Evolutionary conservation across 225 moss, liverwort and hornwort genomes (phyloP), one percentile per base, ranked within the genome.

Genomic region (Pleurozium schreberi): DNA sequence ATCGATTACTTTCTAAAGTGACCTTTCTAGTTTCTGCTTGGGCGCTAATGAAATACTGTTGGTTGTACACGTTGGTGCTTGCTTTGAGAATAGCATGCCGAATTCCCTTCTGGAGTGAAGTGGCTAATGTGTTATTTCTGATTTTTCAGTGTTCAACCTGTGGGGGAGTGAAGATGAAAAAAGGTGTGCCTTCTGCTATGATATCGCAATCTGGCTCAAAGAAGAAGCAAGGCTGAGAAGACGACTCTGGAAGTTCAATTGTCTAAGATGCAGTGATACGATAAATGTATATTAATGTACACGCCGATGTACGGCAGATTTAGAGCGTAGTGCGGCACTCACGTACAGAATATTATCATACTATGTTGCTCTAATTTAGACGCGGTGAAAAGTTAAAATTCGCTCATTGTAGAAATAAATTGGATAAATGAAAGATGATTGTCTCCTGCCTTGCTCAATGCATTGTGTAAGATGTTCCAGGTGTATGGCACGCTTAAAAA

Each of bases 81-180:
- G 27, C 60, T 60, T 30, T 79, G 22, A 16, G 31, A 69, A 36
- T 36, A 28, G 50, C 36, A 34, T 12, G 47, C 25, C 8, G 57
- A 59, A 58, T 73, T 55, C 6, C 59, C 27, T 55, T 74, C 31
- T 27, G n/a, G 33, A 84, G 58, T 59, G 80, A 60, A 40, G 45
- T 78, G 58, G 33, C 82, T 89, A 19, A 87, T 89, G 77, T 59
- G 75, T 52, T 47, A 11, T 69, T 68, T n/a, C 31, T 84, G 49
- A 28, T 79, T 31, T 90, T 94, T 60, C 91, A 98, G 98, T 98
- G 98, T 92, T 87, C 95, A 73, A 94, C 90, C 7, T 98, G 98
- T 82, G 95, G 93, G 62, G 98, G 98, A 84, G 86, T 87, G 83
- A 96, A 95, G 80, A 80, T 89, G 49, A 98, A 92, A 89, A 97